Evolutionary conservation across 2,329 filamentous ascomycete genomes (phyloP), one percentile per base, ranked within the genome.

Genomic region (Hypoxylon sp.): DNA sequence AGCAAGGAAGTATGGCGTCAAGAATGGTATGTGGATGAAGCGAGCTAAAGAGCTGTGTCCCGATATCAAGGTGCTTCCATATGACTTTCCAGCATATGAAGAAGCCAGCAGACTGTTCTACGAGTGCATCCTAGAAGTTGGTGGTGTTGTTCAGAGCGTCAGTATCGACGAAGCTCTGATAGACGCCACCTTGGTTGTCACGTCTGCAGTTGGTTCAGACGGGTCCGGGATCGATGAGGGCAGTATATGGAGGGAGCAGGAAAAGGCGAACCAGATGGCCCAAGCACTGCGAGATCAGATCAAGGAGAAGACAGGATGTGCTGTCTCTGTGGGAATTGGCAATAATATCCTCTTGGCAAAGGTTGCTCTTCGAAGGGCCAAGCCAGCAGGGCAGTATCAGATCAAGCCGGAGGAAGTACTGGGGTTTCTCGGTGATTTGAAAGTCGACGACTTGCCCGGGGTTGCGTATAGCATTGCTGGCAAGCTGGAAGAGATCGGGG

Each of bases 21-120:
- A 93, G 71, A 99, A 99, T 67, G 96, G 96, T 31, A 99, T 98
- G 95, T 99, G 96, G 95, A 98, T 99, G 94, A 96, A 94, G 72
- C 83, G 84, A 27, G 95, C 95, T 0, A 81, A 89, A 57, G 88
- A 95, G 65, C 74, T 95, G 15, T 99, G 92, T 70, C 88, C 94
- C 0, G 86, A 92, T 18, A 79, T 99, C 15, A 92, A 96, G 66
- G 88, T 98, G 1, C 72, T 99, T n/a, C 91, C 93, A 0, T 99
- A 99, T 68, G 93, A 99, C 70, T 99, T 98, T 70, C 88, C 90
- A 1, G 94, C 88, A 0, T 99, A 99, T 66, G 95, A 99, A 78
- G 89, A 93, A 58, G 92, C 93, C 1, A 99, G 95, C 69, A 83
- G 85, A 53, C 81, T 86, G 2, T 99, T 99, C 67, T 99, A 99